These are phyloP conservation scores for Eleusine coracana DNA, from an alignment of 176 grass and related monocot genomes.

Conservation along the genomic window DNA sequence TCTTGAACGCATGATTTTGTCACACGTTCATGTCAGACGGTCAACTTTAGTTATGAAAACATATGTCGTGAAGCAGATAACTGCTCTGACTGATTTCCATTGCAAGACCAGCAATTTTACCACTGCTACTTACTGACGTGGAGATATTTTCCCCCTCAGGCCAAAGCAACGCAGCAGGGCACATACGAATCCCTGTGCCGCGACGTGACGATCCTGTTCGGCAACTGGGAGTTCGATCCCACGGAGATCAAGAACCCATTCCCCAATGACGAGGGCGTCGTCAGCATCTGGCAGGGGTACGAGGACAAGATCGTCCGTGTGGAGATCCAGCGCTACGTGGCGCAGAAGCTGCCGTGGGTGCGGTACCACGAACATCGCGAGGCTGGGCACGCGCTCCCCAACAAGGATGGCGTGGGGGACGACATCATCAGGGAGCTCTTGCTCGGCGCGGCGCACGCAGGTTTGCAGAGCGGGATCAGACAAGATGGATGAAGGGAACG, in stretches of 20 bases:
- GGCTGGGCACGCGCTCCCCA: slow-evolving; percentile 49
- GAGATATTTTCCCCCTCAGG: not conserved
- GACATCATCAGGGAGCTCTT: slow-evolving; percentile 50
- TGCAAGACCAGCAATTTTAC: not conserved
- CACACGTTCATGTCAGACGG: no score
- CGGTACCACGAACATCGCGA: slow-evolving; percentile 58
- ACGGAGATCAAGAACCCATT: slow-evolving; percentile 56
- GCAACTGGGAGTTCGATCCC: slow-evolving; percentile 75
- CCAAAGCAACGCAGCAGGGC: slow-evolving; percentile 51
- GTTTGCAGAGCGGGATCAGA: not conserved
- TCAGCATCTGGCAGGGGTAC: slow-evolving; percentile 68
- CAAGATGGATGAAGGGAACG: not conserved
- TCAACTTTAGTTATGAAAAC: no score
- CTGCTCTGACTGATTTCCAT: not conserved
- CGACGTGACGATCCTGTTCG: slow-evolving; percentile 52
- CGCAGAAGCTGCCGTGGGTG: slow-evolving; percentile 63
- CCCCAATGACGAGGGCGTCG: slow-evolving; percentile 54
- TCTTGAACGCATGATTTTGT: no score
- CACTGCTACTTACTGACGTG: not conserved
- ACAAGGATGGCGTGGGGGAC: slow-evolving; percentile 27
- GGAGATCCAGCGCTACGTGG: slow-evolving; percentile 65
- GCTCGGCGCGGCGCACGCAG: slow-evolving; percentile 25
- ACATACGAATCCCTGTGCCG: slow-evolving; percentile 59
- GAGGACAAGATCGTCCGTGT: slow-evolving; percentile 54
- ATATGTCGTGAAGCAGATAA: no score